These are phyloP conservation scores for Termitomyces bulborhizus DNA, from an alignment of 768 basidiomycete species.

Conservation along the genomic window DNA sequence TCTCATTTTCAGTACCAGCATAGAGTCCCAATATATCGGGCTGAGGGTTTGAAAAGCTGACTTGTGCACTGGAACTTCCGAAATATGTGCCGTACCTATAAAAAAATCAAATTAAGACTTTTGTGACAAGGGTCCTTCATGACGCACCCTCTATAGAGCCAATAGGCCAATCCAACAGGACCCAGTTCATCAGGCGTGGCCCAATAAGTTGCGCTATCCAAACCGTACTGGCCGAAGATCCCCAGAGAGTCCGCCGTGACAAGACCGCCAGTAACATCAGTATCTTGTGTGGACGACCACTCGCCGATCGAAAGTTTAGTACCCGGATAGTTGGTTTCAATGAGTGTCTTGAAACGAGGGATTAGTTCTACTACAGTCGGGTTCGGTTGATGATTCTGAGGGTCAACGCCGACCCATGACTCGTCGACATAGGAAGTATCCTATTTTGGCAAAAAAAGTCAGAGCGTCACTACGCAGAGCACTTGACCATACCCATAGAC, in stretches of 20 bases:
- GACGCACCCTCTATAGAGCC: slow-evolving; percentile 47
- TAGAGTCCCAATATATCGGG: slow-evolving; percentile 40
- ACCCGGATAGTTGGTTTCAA: slow-evolving; percentile 44
- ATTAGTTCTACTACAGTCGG: slow-evolving; percentile 37
- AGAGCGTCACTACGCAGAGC: not conserved
- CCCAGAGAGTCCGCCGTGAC: slow-evolving; percentile 46
- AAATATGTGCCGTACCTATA: slow-evolving; percentile 40
- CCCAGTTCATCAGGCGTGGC: slow-evolving; percentile 37
- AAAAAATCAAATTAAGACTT: not conserved
- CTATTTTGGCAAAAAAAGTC: slow-evolving; percentile 13
- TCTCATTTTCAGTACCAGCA: slow-evolving; percentile 33
- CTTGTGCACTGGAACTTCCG: slow-evolving; percentile 36
- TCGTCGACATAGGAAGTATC: slow-evolving; percentile 47
- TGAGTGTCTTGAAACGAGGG: slow-evolving; percentile 45
- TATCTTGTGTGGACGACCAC: slow-evolving; percentile 42
- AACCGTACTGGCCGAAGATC: slow-evolving; percentile 41
- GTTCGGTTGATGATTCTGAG: slow-evolving; percentile 44
- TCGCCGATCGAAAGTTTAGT: slow-evolving; percentile 50
- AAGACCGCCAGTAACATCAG: slow-evolving; percentile 48
- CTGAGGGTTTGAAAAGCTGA: slow-evolving; percentile 34
- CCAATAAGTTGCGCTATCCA: slow-evolving; percentile 53
- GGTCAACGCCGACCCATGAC: slow-evolving; percentile 40
- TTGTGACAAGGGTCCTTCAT: not conserved
- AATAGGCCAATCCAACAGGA: slow-evolving; percentile 48
- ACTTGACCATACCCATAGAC: slow-evolving; percentile 35